Conservation (phyloP, 805 yeast species). For the Candida krabiensis region DNA sequence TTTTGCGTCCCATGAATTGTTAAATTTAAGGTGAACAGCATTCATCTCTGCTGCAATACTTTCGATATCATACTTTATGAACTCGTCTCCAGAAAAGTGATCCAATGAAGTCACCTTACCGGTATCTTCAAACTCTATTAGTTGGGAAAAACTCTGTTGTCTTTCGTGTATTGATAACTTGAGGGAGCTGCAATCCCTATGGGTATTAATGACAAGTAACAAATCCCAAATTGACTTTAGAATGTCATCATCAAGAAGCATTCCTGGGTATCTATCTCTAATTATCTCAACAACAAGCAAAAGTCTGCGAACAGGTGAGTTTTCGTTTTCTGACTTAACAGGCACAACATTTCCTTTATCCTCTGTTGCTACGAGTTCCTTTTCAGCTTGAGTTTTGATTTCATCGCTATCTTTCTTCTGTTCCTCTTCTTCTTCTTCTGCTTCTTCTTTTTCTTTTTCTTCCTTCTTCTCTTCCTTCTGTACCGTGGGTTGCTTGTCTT, state of each 20-base stretch:
- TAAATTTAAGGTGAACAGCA: conserved; percentile 64
- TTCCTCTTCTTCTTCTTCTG: background rate
- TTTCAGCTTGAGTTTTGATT: no score
- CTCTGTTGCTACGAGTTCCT: no score
- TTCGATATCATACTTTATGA: conserved; percentile 54
- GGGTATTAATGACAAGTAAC: conserved; percentile 48
- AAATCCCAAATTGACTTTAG: conserved; percentile 58
- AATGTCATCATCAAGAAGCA: conserved; percentile 61
- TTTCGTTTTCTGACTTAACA: conserved; percentile 4
- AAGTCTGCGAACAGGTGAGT: conserved; percentile 36
- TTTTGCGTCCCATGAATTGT: conserved; percentile 73
- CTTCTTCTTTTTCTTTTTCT: conserved; percentile 2
- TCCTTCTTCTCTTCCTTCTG: conserved; percentile 1
- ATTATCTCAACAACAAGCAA: conserved; percentile 55
- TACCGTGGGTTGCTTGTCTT: no score
- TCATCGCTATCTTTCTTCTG: no score
- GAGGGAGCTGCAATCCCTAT: conserved; percentile 51
- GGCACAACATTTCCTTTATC: no score
- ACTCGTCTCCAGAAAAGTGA: conserved; percentile 36
- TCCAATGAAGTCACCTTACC: conserved; percentile 11
- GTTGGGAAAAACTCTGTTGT: conserved; percentile 44
- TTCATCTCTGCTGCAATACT: conserved; percentile 65
- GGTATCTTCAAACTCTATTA: conserved; percentile 32
- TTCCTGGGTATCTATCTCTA: conserved; percentile 62
- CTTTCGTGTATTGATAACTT: conserved; percentile 51